Base-by-base conservation (phyloP, 768 basidiomycete genomes). In the Scleroderma citrinum region DNA sequence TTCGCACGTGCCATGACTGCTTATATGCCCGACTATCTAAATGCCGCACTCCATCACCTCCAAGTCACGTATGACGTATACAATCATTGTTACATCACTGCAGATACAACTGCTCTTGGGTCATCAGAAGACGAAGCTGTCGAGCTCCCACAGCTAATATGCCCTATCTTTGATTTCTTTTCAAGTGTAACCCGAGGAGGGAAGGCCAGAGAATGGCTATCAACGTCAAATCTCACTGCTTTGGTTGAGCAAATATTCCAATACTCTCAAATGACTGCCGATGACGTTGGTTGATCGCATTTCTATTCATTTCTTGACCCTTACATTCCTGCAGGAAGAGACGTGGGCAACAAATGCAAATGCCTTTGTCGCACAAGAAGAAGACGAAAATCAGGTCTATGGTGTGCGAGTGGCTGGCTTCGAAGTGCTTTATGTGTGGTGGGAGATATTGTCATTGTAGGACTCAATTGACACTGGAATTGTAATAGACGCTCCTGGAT, bases 321-420 rank as follows among this genome's bases (percentile, higher is more conserved):
- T 52, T n/a, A 23, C 31, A 37, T 36, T 12, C 43, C 47, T 23
- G 24, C 53, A 97, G 92, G 92, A 93, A 61, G 91, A 93, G 26
- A 85, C 81, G 14, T 98, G 95, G 95, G 79, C 82, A 2, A 80
- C 76, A 46, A 87, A 96, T 57, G 83, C 90, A 3, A 97, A 98
- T 56, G 81, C 86, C 3, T 98, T 98, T 59, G 83, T 98, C 26
- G 85, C 87, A 21, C 92, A 98, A 61, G 94, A 97, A 60, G 92
- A 96, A 47, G 95, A 97, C 52, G 92, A 95, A 53, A 83, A 83
- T 1, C 81, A 87, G 46, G 62, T 75, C 2, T 94, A 92, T 61
- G 89, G 87, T 47, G 76, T 92, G 30, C 78, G 96, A 31, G 79
- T 90, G 2, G 87, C 90, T 4, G 85, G 85, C 3, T 85, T 92